A percentile compares a stretch with the other conserved stretches of the same genome.
Evolutionary conservation across 805 yeast genomes (phyloP).

Genomic region (Lachancea lanzarotensis): DNA sequence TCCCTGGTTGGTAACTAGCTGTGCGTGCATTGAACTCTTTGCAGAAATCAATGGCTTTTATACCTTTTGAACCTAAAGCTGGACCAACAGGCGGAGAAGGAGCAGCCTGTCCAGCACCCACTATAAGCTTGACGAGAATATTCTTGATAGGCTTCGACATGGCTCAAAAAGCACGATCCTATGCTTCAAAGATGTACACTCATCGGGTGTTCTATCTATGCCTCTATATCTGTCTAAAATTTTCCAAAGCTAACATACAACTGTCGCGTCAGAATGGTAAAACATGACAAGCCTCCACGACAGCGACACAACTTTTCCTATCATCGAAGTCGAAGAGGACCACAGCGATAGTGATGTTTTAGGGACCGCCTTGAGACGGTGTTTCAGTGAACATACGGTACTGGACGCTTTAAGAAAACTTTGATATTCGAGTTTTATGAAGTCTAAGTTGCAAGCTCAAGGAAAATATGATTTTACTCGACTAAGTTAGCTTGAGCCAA

Average conservation of each 20-base stretch:
- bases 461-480: too few relatives aligned
- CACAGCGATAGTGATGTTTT: too few relatives aligned
- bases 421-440: too few relatives aligned
- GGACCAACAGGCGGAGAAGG: constrained; percentile 99
- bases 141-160: constrained; percentile 45
- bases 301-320: neutral
- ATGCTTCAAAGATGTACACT: too few relatives aligned
- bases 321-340: too few relatives aligned
- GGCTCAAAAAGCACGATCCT: neutral
- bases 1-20: constrained; percentile 76
- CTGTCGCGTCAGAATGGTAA: neutral
- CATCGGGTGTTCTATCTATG: too few relatives aligned
- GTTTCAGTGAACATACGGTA: too few relatives aligned
- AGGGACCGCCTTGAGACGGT: too few relatives aligned
- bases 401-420: too few relatives aligned
- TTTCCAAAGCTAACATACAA: neutral
- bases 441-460: too few relatives aligned
- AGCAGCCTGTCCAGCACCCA: constrained; percentile 96
- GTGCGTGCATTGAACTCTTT: constrained; percentile 98
- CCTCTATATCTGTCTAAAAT: neutral
- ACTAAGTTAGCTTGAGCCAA: too few relatives aligned
- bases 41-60: constrained; percentile 96
- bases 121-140: constrained; percentile 76
- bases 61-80: constrained; percentile 96
- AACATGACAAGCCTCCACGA: neutral